Conservation (phyloP, 768 basidiomycete species). For the Suillus discolor region DNA sequence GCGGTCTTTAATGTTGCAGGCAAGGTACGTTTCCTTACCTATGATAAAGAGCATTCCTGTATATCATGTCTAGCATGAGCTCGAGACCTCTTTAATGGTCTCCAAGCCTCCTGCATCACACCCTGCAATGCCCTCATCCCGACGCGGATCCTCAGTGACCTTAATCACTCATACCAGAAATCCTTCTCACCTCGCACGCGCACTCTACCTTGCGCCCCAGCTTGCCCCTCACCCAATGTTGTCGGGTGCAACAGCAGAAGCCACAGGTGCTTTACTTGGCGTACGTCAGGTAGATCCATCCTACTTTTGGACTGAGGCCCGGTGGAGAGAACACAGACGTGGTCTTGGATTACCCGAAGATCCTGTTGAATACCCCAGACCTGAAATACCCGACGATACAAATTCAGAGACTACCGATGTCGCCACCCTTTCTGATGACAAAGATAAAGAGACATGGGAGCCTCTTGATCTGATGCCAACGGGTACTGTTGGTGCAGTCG, state of each 20-base stretch:
- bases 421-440: constrained; percentile 17
- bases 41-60: not conserved
- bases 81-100: constrained; percentile 81
- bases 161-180: constrained; percentile 70
- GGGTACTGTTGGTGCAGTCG: constrained; percentile 87
- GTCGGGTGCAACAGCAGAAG: constrained; percentile 66
- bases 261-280: constrained; percentile 56
- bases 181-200: constrained; percentile 70
- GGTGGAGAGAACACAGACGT: constrained; percentile 78
- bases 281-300: constrained; percentile 66
- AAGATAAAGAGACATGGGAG: constrained; percentile 9
- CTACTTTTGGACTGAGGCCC: constrained; percentile 74
- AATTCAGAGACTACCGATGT: constrained; percentile 21
- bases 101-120: constrained; percentile 74
- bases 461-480: constrained; percentile 63
- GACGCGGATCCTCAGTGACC: constrained; percentile 66
- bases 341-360: constrained; percentile 76
- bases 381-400: constrained; percentile 17
- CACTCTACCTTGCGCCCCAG: constrained; percentile 68
- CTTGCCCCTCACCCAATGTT: constrained; percentile 70
- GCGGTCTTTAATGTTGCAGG: constrained; percentile 83
- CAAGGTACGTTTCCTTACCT: constrained; percentile 49
- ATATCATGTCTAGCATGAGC: constrained; percentile 61
- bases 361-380: constrained; percentile 42
- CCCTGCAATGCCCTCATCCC: constrained; percentile 55